Percentiles rank a stretch among this genome's conserved stretches.
These are phyloP conservation scores for Pseudogymnoascus sp. DNA, from an alignment of 2,329 filamentous ascomycete species.

Conservation along the genomic window DNA sequence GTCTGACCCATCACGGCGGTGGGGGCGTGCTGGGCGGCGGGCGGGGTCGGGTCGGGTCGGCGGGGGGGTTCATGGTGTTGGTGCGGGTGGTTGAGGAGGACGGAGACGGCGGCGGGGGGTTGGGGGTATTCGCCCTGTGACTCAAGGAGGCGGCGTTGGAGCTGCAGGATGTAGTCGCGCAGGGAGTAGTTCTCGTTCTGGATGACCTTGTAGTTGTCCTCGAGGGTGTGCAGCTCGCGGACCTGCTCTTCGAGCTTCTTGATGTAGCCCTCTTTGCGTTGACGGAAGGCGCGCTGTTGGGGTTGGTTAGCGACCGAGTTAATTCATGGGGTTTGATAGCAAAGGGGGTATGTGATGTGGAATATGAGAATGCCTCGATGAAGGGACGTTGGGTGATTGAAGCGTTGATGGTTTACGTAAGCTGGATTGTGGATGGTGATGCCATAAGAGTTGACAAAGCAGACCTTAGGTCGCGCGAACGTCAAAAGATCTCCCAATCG, in stretches of 20 bases:
- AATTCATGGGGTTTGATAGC: background rate
- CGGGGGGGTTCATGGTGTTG: slow-evolving; percentile 24
- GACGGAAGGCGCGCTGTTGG: slow-evolving; percentile 82
- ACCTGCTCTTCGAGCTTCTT: slow-evolving; percentile 95
- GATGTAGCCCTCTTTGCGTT: slow-evolving; percentile 96
- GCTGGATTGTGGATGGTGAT: slow-evolving; percentile 23
- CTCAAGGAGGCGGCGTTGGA: slow-evolving; percentile 81
- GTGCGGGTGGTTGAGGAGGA: slow-evolving; percentile 43
- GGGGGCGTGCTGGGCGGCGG: slow-evolving; percentile 18
- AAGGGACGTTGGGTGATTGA: background rate
- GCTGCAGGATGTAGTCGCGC: slow-evolving; percentile 83
- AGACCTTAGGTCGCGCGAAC: slow-evolving; percentile 16
- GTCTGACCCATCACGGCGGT: slow-evolving; percentile 13
- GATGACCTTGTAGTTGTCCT: slow-evolving; percentile 68
- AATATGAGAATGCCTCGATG: background rate
- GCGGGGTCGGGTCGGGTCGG: slow-evolving; percentile 19
- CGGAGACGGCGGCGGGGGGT: slow-evolving; percentile 69
- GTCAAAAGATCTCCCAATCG: slow-evolving; percentile 5
- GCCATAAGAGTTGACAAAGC: slow-evolving; percentile 32
- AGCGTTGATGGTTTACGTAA: slow-evolving; percentile 24
- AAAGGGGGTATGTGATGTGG: background rate
- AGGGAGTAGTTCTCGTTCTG: slow-evolving; percentile 85
- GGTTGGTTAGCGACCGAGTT: slow-evolving; percentile 17
- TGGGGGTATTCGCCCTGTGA: slow-evolving; percentile 75
- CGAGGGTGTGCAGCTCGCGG: slow-evolving; percentile 67